Base-by-base conservation (phyloP, 108 stramenopile genomes). In the Cyclotella atomus region DNA sequence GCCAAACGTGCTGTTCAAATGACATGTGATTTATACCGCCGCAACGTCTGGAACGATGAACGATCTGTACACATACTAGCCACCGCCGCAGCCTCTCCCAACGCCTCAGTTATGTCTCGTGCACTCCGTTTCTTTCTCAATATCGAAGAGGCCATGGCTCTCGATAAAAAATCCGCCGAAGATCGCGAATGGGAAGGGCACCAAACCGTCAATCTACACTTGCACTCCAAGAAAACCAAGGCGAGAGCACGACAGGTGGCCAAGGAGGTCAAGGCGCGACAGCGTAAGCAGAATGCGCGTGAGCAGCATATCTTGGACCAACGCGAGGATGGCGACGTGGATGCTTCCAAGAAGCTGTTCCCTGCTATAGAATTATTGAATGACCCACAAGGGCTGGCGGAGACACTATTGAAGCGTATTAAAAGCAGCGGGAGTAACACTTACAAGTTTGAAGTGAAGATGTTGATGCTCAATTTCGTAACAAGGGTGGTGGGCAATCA, bases 51-150 rank as follows among this genome's bases (percentile, higher is more conserved):
- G 99, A 97, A 88, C n/a, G 98, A 98, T 77, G 91, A 87, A 23
- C 85, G 96, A 6, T 87, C 96, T 7, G 93, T 99, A n/a, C 96
- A 97, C 70, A 93, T 96, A 43, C 77, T 99, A 15, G 98, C 96
- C 5, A 71, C 88, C 12, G 98, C 94, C 1, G 85, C 84, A 23
- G 41, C 73, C 1, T 81, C 81, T 55, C 77, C 77, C 52, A 91
- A 84, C 44, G 59, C 81, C 0, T 84, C 83, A 12, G 83, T 96
- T 43, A 82, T 88, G 82, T 60, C 75, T 34, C 84, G 93, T 6
- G 92, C 96, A 3, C 83, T 97, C 53, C 83, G 96, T 59, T 99
- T 99, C 92, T 98, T 99, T 82, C 84, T 98, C 21, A 95, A 95
- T 27, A 96, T 98, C 73, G 97, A 98, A 74, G 86, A 91, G 59